Evolutionary conservation across 305 asterid genomes (phyloP).

Genomic region (Fraxinus ornus): DNA sequence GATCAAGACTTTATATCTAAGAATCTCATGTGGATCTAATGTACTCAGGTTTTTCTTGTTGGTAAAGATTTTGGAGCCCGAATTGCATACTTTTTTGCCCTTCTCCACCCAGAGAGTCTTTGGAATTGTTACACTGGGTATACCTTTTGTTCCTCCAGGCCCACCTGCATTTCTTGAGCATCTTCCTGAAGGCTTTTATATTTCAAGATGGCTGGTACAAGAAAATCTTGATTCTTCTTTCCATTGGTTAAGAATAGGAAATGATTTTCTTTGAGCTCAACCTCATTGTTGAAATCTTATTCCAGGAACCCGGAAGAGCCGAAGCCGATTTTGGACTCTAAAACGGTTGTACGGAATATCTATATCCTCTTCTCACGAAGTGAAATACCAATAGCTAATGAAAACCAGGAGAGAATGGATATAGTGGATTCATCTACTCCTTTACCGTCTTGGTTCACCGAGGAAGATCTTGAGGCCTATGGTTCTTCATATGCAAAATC

Average conservation of each 20-base stretch:
- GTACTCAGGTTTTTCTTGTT: constrained; percentile 39
- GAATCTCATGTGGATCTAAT: background rate
- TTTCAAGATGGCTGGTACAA: constrained; percentile 54
- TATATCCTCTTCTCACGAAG: constrained; percentile 48
- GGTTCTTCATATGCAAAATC: constrained; percentile 52
- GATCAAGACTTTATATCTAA: background rate
- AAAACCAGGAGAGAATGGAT: constrained; percentile 61
- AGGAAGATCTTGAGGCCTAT: constrained; percentile 53
- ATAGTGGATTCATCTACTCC: constrained; percentile 53
- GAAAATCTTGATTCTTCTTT: background rate
- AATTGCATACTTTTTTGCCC: constrained; percentile 43
- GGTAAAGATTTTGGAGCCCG: constrained; percentile 60
- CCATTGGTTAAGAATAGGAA: background rate
- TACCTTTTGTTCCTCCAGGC: constrained; percentile 41
- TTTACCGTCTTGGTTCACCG: constrained; percentile 55
- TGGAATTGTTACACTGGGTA: constrained; percentile 47
- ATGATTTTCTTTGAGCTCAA: background rate
- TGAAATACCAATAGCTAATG: constrained; percentile 49
- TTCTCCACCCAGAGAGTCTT: constrained; percentile 37
- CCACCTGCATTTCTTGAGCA: constrained; percentile 24
- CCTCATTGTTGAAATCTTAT: background rate
- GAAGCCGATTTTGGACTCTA: constrained; percentile 47
- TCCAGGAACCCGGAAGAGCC: constrained; percentile 51
- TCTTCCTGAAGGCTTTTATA: constrained; percentile 44
- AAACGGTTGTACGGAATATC: constrained; percentile 48